These are phyloP conservation scores for Orbilia oligospora DNA, from an alignment of 2,329 filamentous ascomycete genomes.

Conservation along the genomic window DNA sequence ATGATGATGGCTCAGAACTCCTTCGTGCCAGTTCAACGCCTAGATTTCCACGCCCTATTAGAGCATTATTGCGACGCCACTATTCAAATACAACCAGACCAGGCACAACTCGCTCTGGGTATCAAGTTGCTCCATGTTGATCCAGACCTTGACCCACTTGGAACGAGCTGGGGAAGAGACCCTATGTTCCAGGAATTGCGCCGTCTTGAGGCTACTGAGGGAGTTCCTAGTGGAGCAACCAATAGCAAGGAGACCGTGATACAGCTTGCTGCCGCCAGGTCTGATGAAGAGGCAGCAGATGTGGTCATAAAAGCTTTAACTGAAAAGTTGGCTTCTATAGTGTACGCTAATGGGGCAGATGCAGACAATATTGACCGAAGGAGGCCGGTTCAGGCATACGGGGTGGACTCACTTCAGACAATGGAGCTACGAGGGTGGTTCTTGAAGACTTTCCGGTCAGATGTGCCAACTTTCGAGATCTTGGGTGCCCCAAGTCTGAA, in stretches of 20 bases:
- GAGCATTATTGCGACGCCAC: slow-evolving; percentile 24
- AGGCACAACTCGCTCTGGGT: slow-evolving; percentile 11
- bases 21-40: slow-evolving; percentile 19
- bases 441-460: neutral
- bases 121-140: slow-evolving; percentile 1
- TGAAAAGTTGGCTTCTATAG: slow-evolving; percentile 22
- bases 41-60: slow-evolving; percentile 39
- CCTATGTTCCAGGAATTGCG: slow-evolving; percentile 18
- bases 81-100: neutral
- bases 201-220: neutral
- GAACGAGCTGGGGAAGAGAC: slow-evolving; percentile 11
- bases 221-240: neutral
- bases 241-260: neutral
- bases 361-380: slow-evolving; percentile 37
- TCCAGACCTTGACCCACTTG: slow-evolving; percentile 5
- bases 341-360: slow-evolving; percentile 19
- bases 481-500: neutral
- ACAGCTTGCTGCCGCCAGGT: neutral
- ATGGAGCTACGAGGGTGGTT: slow-evolving; percentile 30
- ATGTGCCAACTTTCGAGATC: slow-evolving; percentile 18
- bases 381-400: slow-evolving; percentile 39
- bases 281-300: neutral
- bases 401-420: slow-evolving; percentile 37
- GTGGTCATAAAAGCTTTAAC: slow-evolving; percentile 32
- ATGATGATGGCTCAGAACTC: slow-evolving; percentile 31